Base-by-base conservation (phyloP, 108 stramenopile genomes). In the Nitzschia putrida region DNA sequence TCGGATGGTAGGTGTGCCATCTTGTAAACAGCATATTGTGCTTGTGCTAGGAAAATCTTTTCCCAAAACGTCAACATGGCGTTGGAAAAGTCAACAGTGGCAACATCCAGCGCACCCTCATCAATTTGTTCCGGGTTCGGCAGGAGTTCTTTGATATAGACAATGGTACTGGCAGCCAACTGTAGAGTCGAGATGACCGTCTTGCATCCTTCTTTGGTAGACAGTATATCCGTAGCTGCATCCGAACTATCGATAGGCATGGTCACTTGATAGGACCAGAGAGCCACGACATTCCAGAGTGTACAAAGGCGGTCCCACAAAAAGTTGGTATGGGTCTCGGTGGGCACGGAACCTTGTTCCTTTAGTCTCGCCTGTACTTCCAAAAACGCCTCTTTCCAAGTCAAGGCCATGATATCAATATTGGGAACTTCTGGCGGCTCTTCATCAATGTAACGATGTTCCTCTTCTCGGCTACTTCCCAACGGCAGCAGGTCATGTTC, bases 261-360 rank as follows among this genome's bases (percentile, higher is more conserved):
- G 18, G 73, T 45, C 22, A 61, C 77, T 22, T 49, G 12, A 42
- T 53, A 59, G 10, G 80, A 75, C 16, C 63, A 49, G 18, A 85
- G 61, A 0, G 84, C 80, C 7, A 78, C 84, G 20, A 80, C 68
- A 65, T 81, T 85, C 69, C 70, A 85, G 18, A 72, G 21, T 25
- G 71, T 59, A 56, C 74, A 75, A 13, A 70, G 60, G 58, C 84
- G 66, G 42, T 85, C 84, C 77, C 78, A 85, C 53, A 76, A 22
- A 11, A 85, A 58, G 7, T 50, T 60, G 40, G 58, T 37, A 64
- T 82, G 84, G n/a, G 68, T 66, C 67, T 82, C 81, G 29, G 29
- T 34, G 29, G 29, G 29, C 29, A 34, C 29, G 4, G 29, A 34
- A 34, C 29, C 29, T 34, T 34, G 29, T 4, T 34, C 29, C 29